Evolutionary conservation across 2,329 filamentous ascomycete species (phyloP).

Genomic region (Ciborinia camelliae): DNA sequence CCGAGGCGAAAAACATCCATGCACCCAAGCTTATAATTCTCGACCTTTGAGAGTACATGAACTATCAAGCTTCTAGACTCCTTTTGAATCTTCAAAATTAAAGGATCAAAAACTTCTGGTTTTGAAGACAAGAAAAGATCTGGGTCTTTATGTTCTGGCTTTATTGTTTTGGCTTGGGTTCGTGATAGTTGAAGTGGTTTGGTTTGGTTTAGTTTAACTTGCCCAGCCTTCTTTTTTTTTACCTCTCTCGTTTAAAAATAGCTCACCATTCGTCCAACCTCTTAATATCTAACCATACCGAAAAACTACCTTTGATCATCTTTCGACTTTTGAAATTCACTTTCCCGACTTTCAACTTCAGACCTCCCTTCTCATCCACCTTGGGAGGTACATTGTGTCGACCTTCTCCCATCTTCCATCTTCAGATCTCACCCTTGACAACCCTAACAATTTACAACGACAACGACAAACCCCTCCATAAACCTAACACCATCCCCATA

Average conservation of each 20-base stretch:
- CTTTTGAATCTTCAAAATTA: not conserved
- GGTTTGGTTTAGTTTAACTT: conserved; percentile 3
- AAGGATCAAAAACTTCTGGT: not conserved
- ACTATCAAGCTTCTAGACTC: not conserved
- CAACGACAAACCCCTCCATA: not conserved
- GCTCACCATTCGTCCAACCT: conserved; percentile 13
- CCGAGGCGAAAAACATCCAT: not conserved
- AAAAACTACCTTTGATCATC: not conserved
- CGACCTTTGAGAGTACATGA: not conserved
- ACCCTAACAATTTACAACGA: not conserved
- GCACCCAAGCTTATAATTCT: not conserved
- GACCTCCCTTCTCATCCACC: no score
- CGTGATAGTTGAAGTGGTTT: not conserved
- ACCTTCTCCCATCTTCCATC: not conserved
- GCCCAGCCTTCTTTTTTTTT: conserved; percentile 15
- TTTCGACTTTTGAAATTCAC: conserved; percentile 13
- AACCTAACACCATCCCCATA: conserved; percentile 18
- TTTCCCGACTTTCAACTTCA: not conserved
- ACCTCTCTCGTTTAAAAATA: conserved; percentile 13
- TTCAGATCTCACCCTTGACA: no score
- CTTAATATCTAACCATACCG: conserved; percentile 14
- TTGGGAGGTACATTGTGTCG: not conserved
- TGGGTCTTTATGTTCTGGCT: not conserved
- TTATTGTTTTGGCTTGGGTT: not conserved
- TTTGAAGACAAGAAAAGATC: not conserved